Evolutionary conservation across 129 eudicot species (phyloP), one percentile per base, ranked within the genome.

Genomic region (Flaveria bidentis): DNA sequence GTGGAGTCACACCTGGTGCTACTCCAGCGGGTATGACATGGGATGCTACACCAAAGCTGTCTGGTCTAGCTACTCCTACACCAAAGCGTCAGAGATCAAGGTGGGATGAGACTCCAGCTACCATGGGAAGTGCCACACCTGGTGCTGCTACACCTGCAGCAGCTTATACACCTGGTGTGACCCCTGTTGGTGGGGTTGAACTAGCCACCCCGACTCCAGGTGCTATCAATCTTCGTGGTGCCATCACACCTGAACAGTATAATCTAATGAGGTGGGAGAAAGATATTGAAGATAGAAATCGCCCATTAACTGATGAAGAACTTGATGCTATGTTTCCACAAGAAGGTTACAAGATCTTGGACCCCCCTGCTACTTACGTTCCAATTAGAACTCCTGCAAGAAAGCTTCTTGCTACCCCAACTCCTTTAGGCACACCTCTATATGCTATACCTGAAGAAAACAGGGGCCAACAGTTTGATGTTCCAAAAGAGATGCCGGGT

Each of bases 11-110:
- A 49, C 98, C 98, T 6, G 98, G 98, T 9, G 97, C 98, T 15
- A 94, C 98, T 8, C 98, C 98, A 7, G 96, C 98, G n/a, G 98
- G 98, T 14, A 94, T 94, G 98, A 83, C 97, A 6, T 94, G 98
- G 98, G 98, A 94, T 76, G 90, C 98, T 16, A 91, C 98, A 3
- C 98, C 98, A 0, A 94, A 94, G 86, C 82, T 93, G 20, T 79
- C 91, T 18, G 98, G 97, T 10, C 71, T 91, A 69, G 97, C 96
- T 52, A 94, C 98, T 1, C 98, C 98, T 2, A 94, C 98, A 6
- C 97, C 98, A 0, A 94, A 91, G 84, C 78, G 96, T 15, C 97
- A 94, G 77, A 84, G 98, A 76, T 89, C 98, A 39, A 94, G 98
- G 77, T 94, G 98, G 98, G 98, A 94, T 16, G 98, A 94, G 84